phyloP scores from a whole-genome alignment of 2,329 filamentous ascomycete genomes.

The Phialophora expanda region DNA sequence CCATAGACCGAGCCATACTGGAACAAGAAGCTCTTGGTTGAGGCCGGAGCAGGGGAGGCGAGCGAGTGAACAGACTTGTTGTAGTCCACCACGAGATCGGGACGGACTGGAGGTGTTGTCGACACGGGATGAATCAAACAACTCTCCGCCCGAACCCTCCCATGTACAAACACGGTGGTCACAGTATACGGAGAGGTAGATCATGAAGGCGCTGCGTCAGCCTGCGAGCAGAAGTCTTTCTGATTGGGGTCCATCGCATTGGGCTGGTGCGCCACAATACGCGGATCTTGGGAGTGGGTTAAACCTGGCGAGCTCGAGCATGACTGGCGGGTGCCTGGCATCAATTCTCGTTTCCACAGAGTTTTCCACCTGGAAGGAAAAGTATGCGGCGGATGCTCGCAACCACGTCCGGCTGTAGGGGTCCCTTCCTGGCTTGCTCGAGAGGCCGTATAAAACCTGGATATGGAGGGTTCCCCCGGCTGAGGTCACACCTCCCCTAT shows the following conservation, averaged over 20 bases:
- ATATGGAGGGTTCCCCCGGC: slow-evolving; percentile 5
- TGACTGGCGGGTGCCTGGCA: not conserved
- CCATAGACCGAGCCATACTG: not conserved
- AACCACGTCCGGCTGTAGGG: slow-evolving; percentile 1
- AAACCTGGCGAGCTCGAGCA: slow-evolving; percentile 9
- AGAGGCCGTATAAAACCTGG: not conserved
- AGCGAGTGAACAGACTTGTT: not conserved
- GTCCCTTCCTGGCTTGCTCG: not conserved
- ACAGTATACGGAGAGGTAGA: not conserved
- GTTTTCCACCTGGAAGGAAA: not conserved
- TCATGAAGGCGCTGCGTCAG: slow-evolving; percentile 9
- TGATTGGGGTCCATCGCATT: slow-evolving; percentile 8
- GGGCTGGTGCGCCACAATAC: slow-evolving; percentile 9
- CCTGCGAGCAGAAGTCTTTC: not conserved
- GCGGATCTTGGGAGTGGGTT: not conserved
- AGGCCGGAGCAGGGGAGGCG: slow-evolving; percentile 2
- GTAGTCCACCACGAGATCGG: not conserved
- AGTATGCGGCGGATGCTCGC: slow-evolving; percentile 9
- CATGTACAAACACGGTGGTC: not conserved
- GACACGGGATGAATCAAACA: not conserved
- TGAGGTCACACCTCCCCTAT: slow-evolving; percentile 4
- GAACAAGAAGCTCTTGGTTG: not conserved
- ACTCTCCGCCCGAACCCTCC: not conserved
- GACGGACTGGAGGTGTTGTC: too few relatives aligned
- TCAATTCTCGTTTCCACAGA: not conserved